These are phyloP conservation scores for Colletotrichum filicis DNA, from an alignment of 2,329 filamentous ascomycete genomes.

Conservation along the genomic window DNA sequence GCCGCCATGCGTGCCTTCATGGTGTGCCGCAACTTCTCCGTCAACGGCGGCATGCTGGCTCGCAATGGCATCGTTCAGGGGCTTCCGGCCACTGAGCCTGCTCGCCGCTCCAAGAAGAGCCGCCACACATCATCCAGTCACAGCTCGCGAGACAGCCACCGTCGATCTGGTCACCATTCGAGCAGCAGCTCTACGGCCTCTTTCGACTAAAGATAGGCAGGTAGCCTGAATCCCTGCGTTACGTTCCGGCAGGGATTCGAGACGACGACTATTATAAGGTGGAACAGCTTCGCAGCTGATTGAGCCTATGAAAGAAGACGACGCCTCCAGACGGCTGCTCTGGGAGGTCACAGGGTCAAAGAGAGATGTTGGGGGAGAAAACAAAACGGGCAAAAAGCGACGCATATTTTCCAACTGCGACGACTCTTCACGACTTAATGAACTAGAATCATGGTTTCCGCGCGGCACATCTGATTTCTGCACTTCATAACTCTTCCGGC, in stretches of 20 bases:
- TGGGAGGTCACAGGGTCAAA: neutral
- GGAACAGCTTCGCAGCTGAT: conserved; percentile 51
- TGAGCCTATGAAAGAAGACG: conserved; percentile 35
- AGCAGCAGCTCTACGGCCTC: conserved; percentile 72
- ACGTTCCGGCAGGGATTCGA: conserved; percentile 32
- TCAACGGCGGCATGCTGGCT: conserved; percentile 91
- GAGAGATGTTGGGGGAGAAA: neutral
- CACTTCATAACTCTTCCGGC: conserved; percentile 10
- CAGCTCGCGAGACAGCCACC: conserved; percentile 53
- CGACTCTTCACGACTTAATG: conserved; percentile 38
- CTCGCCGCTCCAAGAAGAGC: conserved; percentile 60
- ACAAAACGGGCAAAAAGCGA: conserved; percentile 34
- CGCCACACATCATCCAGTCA: conserved; percentile 56
- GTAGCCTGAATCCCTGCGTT: conserved; percentile 8
- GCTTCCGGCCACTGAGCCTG: conserved; percentile 66
- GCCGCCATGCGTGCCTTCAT: conserved; percentile 96
- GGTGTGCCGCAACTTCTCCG: conserved; percentile 97
- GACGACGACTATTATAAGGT: conserved; percentile 43
- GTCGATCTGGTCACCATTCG: conserved; percentile 67
- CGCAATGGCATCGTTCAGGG: conserved; percentile 76
- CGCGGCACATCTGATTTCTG: conserved; percentile 34
- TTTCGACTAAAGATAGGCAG: conserved; percentile 54
- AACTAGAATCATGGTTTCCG: conserved; percentile 36
- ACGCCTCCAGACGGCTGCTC: neutral
- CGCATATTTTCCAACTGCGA: conserved; percentile 38